phyloP scores from a whole-genome alignment of 768 basidiomycete species.

The Coprinopsis cinerea region DNA sequence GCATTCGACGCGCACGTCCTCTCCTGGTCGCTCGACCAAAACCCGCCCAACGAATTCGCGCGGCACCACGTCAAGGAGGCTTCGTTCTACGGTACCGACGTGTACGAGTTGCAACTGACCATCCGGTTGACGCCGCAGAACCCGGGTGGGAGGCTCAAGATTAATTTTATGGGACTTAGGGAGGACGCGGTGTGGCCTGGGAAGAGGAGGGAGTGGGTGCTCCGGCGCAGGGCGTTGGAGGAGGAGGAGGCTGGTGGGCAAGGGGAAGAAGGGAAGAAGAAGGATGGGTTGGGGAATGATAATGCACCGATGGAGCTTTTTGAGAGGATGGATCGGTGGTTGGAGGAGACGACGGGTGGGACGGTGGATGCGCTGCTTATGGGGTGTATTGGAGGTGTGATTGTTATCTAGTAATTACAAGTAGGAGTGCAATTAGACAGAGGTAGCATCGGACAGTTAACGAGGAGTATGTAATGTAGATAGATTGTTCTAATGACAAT shows the following conservation, averaged over 20 bases:
- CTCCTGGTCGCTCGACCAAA: constrained; percentile 74
- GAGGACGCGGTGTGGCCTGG: constrained; percentile 85
- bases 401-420: constrained; percentile 31
- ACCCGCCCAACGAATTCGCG: constrained; percentile 67
- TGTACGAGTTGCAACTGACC: constrained; percentile 69
- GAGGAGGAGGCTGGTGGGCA: no score
- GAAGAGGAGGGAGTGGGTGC: constrained; percentile 49
- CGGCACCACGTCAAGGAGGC: constrained; percentile 92
- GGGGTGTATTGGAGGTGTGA: constrained; percentile 65
- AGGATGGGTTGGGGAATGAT: no score
- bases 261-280: no score
- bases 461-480: not conserved
- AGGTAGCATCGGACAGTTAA: no score
- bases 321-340: constrained; percentile 67
- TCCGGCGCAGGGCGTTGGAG: no score
- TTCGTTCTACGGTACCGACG: constrained; percentile 74
- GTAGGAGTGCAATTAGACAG: no score
- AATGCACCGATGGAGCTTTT: constrained; percentile 79
- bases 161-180: constrained; percentile 81
- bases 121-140: constrained; percentile 42
- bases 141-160: constrained; percentile 10
- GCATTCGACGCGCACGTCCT: constrained; percentile 90
- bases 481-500: not conserved
- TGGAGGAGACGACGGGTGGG: constrained; percentile 56
- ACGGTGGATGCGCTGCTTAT: constrained; percentile 64